Percentiles rank a stretch among this genome's conserved stretches.
phyloP scores from a whole-genome alignment of 129 eudicot species.

The Arctium lappa region DNA sequence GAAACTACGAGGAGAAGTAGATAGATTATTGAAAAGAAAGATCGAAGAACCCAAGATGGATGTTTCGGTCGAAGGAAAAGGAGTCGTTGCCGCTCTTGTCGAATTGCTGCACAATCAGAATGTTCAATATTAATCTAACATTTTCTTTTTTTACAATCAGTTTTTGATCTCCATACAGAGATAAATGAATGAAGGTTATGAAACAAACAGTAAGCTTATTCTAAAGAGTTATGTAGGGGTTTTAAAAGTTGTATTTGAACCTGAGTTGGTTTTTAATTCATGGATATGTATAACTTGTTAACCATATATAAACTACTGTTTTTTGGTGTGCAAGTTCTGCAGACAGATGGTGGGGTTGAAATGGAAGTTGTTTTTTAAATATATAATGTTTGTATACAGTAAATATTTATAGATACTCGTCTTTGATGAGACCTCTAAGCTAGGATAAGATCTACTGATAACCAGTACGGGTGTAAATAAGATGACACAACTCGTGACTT shows the following conservation, averaged over 20 bases:
- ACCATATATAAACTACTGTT: not conserved
- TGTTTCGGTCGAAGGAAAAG: conserved; percentile 65
- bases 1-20: conserved; percentile 91
- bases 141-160: not conserved
- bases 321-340: not conserved
- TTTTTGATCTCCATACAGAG: not conserved
- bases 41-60: conserved; percentile 85
- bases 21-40: conserved; percentile 70
- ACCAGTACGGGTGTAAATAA: too few relatives aligned
- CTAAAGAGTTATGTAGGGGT: not conserved
- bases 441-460: too few relatives aligned
- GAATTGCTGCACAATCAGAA: conserved; percentile 83
- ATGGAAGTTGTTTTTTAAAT: not conserved
- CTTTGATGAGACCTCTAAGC: too few relatives aligned
- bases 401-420: too few relatives aligned
- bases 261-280: not conserved
- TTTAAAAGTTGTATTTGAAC: not conserved
- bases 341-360: not conserved
- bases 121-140: conserved; percentile 37
- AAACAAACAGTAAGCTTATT: not conserved
- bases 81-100: conserved; percentile 86
- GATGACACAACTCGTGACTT: too few relatives aligned
- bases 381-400: too few relatives aligned
- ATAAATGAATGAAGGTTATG: not conserved
- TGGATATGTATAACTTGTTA: not conserved